Evolutionary conservation across 805 yeast genomes (phyloP), one percentile per base, ranked within the genome.

Genomic region (Blastobotrys chiropterorum): DNA sequence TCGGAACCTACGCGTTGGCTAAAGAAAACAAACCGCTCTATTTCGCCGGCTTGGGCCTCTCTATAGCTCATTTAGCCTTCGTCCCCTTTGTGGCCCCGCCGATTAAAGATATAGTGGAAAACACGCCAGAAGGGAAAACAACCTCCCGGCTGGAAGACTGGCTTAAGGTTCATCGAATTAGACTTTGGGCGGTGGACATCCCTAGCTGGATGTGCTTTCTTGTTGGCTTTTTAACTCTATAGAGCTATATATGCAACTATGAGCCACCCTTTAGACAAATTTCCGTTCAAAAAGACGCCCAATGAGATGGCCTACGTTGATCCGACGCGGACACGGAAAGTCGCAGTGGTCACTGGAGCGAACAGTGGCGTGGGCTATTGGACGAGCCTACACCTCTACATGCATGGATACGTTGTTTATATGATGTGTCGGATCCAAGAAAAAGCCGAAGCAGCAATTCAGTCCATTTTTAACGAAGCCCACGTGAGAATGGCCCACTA

Each of bases 331-430:
- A 20, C 15, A 2, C 26, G 48, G 17, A 15, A 81, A 52, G 82
- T 85, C 2, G 90, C 87, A 1, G 69, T 88, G 4, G 80, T 88
- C 31, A 83, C 94, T 0, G 95, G 95, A 1, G 95, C 94, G 3
- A 85, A 83, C 59, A 77, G 85, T 51, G 96, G 95, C 0, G 78
- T 86, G 16, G 96, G 96, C 11, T 87, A 78, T 73, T 85, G 74
- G 63, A 83, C 90, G 0, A 87, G 81, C 7, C 70, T 86, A 20
- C 90, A 86, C 61, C 73, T 88, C 3, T 86, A 83, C 61, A 71
- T 86, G 48, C 96, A 87, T 65, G 96, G 96, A 0, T 85, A 78
- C 62, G 71, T 75, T 5, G 83, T 88, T 2, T 88, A 87, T 62
- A 71, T 88, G 38, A 87, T 86, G 2, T 92, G 95, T 2, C 71